Evolutionary conservation across 805 yeast species (phyloP).

Genomic region (Wickerhamiella musiphila): DNA sequence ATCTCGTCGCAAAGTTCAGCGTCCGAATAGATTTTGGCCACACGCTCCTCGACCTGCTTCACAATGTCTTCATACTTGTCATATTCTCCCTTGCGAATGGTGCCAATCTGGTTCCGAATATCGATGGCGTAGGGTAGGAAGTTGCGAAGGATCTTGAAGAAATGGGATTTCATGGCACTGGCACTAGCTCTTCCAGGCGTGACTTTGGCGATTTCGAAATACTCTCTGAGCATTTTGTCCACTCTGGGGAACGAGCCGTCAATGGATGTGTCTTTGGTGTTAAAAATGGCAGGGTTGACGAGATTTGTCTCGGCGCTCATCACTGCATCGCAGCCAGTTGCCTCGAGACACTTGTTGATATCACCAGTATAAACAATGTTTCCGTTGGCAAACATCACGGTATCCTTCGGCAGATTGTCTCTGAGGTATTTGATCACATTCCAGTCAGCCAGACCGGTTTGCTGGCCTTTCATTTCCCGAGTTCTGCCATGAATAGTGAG

Average conservation of each 20-base stretch:
- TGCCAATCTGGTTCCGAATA: slow-evolving; percentile 56
- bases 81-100: slow-evolving; percentile 27
- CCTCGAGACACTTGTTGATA: slow-evolving; percentile 45
- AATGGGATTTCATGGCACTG: slow-evolving; percentile 78
- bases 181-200: slow-evolving; percentile 56
- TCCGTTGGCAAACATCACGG: slow-evolving; percentile 89
- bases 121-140: slow-evolving; percentile 64
- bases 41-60: slow-evolving; percentile 46
- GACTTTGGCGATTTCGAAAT: slow-evolving; percentile 59
- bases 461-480: slow-evolving; percentile 94
- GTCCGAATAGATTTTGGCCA: slow-evolving; percentile 34
- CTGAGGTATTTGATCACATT: slow-evolving; percentile 51
- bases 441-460: slow-evolving; percentile 95
- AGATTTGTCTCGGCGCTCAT: slow-evolving; percentile 97
- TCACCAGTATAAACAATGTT: slow-evolving; percentile 85
- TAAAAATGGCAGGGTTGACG: slow-evolving; percentile 81
- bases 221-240: slow-evolving; percentile 67
- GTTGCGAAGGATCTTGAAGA: slow-evolving; percentile 73
- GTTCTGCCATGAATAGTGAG: slow-evolving; percentile 91
- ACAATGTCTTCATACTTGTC: slow-evolving; percentile 43
- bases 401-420: slow-evolving; percentile 62
- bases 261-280: slow-evolving; percentile 24
- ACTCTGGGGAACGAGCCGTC: slow-evolving; percentile 66
- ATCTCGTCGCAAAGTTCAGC: slow-evolving; percentile 43
- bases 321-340: slow-evolving; percentile 66